Base-by-base conservation (phyloP, 768 basidiomycete genomes). In the Xanthoconium stramineum region DNA sequence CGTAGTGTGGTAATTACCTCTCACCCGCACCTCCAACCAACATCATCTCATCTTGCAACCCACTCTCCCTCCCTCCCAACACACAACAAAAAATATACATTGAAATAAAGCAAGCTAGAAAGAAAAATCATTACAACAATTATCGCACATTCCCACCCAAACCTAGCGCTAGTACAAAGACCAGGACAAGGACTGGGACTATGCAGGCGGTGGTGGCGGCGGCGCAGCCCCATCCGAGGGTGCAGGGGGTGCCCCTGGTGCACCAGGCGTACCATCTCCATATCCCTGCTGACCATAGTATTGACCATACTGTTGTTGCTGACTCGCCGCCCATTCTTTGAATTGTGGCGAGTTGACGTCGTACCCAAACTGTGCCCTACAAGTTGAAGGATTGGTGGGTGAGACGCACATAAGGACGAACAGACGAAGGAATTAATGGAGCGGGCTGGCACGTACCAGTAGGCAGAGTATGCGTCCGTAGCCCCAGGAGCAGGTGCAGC, bases 311-410 rank as follows among this genome's bases (percentile, higher is more conserved):
- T 88, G 84, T 60, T 89, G 86, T 59, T 83, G 82, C 43, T 76
- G 75, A 53, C 66, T 69, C 11, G 86, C 83, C 38, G 83, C 83
- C 90, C 90, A 91, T 63, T 88, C 83, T 68, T 89, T 91, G 69
- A 91, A 92, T 63, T 91, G 82, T 2, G 80, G 65, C 4, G 91
- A 88, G 66, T 91, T 92, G 57, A 91, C 86, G 62, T 93, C 91
- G 69, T 92, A 92, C 12, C 90, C 90, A 64, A 89, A 91, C 6
- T 86, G 85, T 57, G 90, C 86, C 90, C 90, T 91, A 10, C 50
- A 40, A 40, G 35, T 46, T 38, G 30, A 42, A 39, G 49, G 28
- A 53, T 8, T 11, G 20, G 36, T 1, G 6, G 9, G 32, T 19
- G 30, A 36, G 50, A 32, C 24, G 28, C 5, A 36, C 1, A 50